A percentile compares a stretch with the other conserved stretches of the same genome.
Evolutionary conservation across 345 rosid species (phyloP).

Genomic region (Arabis alpina): DNA sequence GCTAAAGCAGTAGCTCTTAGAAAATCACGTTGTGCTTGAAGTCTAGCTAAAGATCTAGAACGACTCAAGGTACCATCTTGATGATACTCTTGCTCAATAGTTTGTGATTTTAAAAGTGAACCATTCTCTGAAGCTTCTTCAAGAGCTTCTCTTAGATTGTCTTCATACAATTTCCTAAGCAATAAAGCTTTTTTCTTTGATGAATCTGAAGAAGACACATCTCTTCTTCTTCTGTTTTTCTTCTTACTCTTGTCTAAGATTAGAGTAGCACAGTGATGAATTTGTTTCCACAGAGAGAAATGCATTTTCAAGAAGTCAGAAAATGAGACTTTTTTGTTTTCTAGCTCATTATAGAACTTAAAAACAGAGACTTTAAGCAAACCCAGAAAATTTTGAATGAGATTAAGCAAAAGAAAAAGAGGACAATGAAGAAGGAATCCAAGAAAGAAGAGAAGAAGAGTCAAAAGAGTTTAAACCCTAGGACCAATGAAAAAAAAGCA

Average conservation of each 20-base stretch:
- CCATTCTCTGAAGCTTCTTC: slow-evolving; percentile 93
- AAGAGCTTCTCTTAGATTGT: slow-evolving; percentile 78
- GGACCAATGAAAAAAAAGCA: slow-evolving; percentile 42
- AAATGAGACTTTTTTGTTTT: not conserved
- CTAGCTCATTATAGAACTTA: slow-evolving; percentile 23
- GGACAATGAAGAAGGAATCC: slow-evolving; percentile 46
- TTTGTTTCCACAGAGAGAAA: slow-evolving; percentile 96
- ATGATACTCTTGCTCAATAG: slow-evolving; percentile 56
- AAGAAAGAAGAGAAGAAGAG: slow-evolving; percentile 47
- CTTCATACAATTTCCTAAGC: slow-evolving; percentile 75
- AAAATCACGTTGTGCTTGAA: slow-evolving; percentile 80
- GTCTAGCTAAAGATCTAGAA: slow-evolving; percentile 85
- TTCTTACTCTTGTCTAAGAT: slow-evolving; percentile 83
- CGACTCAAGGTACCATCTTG: slow-evolving; percentile 62
- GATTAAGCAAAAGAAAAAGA: slow-evolving; percentile 41
- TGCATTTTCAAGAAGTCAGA: slow-evolving; percentile 56
- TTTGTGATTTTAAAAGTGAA: slow-evolving; percentile 69
- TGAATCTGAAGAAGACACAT: slow-evolving; percentile 64
- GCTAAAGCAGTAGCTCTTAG: slow-evolving; percentile 77
- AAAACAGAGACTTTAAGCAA: slow-evolving; percentile 32
- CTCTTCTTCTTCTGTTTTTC: slow-evolving; percentile 63
- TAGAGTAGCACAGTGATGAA: slow-evolving; percentile 95
- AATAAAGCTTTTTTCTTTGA: slow-evolving; percentile 53
- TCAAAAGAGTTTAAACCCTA: slow-evolving; percentile 61
- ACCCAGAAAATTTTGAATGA: slow-evolving; percentile 33